Evolutionary conservation across 148 eudicot species (phyloP), one percentile per base, ranked within the genome.

Genomic region (Heliamphora exappendiculata): DNA sequence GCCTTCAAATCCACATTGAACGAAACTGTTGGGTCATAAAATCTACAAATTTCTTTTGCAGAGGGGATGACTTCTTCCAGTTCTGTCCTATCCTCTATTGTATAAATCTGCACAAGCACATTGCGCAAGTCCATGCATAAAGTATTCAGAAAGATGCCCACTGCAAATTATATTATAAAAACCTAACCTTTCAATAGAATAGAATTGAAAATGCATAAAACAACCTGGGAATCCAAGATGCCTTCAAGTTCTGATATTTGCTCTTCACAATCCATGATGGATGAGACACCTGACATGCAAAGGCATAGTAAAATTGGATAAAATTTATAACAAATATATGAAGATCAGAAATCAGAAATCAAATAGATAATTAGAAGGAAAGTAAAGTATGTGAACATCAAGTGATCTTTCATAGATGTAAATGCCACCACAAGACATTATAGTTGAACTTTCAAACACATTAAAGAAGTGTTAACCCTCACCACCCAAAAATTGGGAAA

Each of bases 191-290:
- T 16, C 49, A 24, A 10, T 73, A 17, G 29, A 47, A 7, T 7
- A 9, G 72, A 28, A 16, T 45, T 7, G 29, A 58, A 66, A n/a
- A 73, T 29, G 62, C 7, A 55, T 58, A 75, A 74, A 33, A 62
- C 62, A 29, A 89, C 93, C 89, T 81, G 89, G 50, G 88, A 84
- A 82, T 89, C 91, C 79, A 87, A 70, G 45, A 86, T 67, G 72
- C 81, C 69, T 82, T 89, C 91, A 80, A 89, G 89, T 75, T 83
- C 84, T 31, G 83, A 72, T 70, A 89, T 77, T 70, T 87, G 90
- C 59, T 72, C 80, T 64, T 86, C 84, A 49, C 85, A 86, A 66
- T 89, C 88, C 66, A 53, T 41, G 37, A 19, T 45, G 53, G 89
- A 85, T 77, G 89, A 82, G 41, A 89, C 82, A 55, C 87, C 89